A percentile compares a stretch with the other conserved stretches of the same genome.
Conservation (phyloP, 805 yeast genomes). For the Tetrapisispora pingtungensis region DNA sequence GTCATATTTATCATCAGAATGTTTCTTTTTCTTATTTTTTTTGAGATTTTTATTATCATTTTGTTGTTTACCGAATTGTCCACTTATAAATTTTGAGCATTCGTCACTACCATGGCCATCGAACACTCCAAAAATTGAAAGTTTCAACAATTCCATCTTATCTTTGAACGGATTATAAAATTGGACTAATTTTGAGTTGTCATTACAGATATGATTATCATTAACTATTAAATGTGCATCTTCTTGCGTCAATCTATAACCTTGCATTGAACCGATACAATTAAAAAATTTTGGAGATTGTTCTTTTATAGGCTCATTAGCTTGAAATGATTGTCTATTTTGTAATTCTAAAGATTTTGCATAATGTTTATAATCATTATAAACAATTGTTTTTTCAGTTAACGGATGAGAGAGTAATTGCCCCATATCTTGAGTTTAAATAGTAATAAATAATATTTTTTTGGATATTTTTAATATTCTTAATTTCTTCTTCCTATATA, state of each 20-base stretch:
- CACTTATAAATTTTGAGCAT: constrained; percentile 45
- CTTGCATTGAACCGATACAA: constrained; percentile 68
- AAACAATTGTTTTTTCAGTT: constrained; percentile 53
- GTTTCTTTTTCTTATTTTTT: constrained; percentile 2
- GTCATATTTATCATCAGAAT: constrained; percentile 4
- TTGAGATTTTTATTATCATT: constrained; percentile 2
- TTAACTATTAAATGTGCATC: constrained; percentile 56
- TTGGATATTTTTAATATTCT: no score
- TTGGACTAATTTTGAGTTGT: constrained; percentile 27
- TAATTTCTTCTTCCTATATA: background rate
- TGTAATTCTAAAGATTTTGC: constrained; percentile 2
- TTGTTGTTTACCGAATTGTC: constrained; percentile 6
- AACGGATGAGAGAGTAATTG: constrained; percentile 66
- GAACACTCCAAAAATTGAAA: constrained; percentile 56
- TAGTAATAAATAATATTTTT: background rate
- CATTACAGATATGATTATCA: constrained; percentile 28
- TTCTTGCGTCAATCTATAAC: constrained; percentile 65
- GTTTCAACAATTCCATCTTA: constrained; percentile 14
- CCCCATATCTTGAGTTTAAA: constrained; percentile 41
- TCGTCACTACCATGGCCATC: constrained; percentile 77
- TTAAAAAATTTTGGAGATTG: constrained; percentile 37
- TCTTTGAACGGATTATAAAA: constrained; percentile 25
- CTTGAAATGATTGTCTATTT: background rate
- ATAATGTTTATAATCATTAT: constrained; percentile 25
- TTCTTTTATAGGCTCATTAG: background rate